Percentiles rank a stretch among this genome's conserved stretches.
These are phyloP conservation scores for Penicillium occitanis DNA, from an alignment of 2,329 filamentous ascomycete species.

Conservation along the genomic window DNA sequence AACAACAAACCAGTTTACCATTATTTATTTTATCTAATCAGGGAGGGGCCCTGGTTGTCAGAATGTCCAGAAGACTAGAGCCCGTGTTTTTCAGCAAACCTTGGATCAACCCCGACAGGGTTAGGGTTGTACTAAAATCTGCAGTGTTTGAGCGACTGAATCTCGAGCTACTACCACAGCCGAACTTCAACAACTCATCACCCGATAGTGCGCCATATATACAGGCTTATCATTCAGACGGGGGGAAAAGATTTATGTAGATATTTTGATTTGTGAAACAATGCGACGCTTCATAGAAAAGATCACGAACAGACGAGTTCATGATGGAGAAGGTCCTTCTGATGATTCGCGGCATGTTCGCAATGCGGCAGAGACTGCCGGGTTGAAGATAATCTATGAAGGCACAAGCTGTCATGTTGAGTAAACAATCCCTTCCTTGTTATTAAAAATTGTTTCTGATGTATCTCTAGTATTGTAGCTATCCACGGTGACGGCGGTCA, in stretches of 20 bases:
- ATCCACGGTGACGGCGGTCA: constrained; percentile 27
- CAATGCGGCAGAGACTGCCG: background rate
- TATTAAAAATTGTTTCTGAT: background rate
- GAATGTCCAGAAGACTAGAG: background rate
- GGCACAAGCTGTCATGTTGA: background rate
- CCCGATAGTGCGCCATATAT: background rate
- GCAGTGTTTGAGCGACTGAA: too few species aligned
- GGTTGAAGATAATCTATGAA: constrained; percentile 12
- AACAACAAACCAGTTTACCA: background rate
- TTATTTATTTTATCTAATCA: background rate
- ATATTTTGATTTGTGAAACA: background rate
- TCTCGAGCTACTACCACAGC: too few species aligned
- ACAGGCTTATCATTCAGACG: background rate
- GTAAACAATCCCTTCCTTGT: background rate
- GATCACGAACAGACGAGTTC: background rate
- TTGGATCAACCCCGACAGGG: background rate
- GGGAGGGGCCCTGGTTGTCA: background rate
- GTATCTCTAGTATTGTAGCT: constrained; percentile 25
- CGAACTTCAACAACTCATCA: background rate
- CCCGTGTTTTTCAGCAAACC: background rate
- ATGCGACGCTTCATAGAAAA: constrained; percentile 15
- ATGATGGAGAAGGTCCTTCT: background rate
- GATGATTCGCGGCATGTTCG: background rate
- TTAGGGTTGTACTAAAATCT: background rate
- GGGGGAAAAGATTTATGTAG: background rate